These are phyloP conservation scores for Fonsecaea nubica DNA, from an alignment of 2,329 filamentous ascomycete genomes.

Conservation along the genomic window DNA sequence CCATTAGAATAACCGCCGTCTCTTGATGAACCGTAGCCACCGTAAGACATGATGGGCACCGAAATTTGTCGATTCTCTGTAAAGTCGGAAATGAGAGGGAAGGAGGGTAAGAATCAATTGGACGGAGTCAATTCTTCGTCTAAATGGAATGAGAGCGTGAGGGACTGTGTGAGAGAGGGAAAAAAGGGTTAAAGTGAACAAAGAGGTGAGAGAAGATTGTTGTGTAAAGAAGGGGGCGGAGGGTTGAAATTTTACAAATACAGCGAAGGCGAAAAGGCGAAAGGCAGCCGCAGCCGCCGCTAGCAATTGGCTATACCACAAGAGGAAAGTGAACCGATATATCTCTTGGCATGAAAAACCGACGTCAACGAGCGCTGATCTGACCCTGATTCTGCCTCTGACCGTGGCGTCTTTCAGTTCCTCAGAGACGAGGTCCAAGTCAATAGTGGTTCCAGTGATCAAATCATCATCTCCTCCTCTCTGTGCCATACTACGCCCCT, in stretches of 20 bases:
- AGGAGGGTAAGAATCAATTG: constrained; percentile 29
- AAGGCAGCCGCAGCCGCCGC: constrained; percentile 9
- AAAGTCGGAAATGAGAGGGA: constrained; percentile 27
- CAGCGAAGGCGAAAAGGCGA: constrained; percentile 11
- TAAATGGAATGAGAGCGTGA: constrained; percentile 42
- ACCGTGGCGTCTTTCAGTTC: no score
- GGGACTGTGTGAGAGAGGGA: constrained; percentile 33
- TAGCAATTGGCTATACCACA: constrained; percentile 11
- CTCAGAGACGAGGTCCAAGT: no score
- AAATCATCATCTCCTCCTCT: no score
- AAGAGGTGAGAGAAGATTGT: constrained; percentile 25
- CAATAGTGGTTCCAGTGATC: no score
- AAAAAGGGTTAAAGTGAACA: constrained; percentile 16
- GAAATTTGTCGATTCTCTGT: constrained; percentile 26
- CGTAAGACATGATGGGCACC: constrained; percentile 71
- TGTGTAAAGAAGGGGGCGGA: constrained; percentile 26
- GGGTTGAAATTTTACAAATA: constrained; percentile 15
- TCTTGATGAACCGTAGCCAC: constrained; percentile 54
- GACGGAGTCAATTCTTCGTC: constrained; percentile 37
- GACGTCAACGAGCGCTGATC: no score
- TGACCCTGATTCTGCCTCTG: no score
- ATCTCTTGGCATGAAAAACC: constrained; percentile 8
- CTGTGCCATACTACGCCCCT: no score
- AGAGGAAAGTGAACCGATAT: constrained; percentile 20
- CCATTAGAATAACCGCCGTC: constrained; percentile 49